Evolutionary conservation across 495 filamentous ascomycete genomes (phyloP), one percentile per base, ranked within the genome.

Genomic region (Viridothelium virens): DNA sequence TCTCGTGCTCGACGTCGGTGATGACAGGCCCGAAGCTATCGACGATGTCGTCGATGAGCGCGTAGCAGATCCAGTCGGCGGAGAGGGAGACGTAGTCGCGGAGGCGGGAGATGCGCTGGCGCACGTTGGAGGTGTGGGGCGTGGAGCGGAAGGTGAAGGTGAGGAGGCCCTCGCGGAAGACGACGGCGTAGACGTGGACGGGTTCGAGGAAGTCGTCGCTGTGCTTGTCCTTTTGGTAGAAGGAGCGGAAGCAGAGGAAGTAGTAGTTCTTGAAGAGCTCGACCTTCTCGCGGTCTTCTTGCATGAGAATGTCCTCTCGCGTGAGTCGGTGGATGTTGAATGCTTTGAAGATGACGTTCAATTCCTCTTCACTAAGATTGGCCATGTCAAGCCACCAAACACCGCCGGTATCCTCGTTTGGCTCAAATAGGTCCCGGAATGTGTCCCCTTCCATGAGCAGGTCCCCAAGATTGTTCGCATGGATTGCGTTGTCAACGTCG

Each of bases 61-160:
- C 94, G 72, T 98, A 98, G 78, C 95, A 98, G 67, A 98, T 93
- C 94, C 94, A 98, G 75, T 98, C 94, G 69, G 91, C 91, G 66
- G 90, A 93, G 44, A 98, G 81, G 16, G 90, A 86, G 66, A 97
- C 89, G 73, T 96, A 96, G 71, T 97, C 94, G 71, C 95, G 91
- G 67, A 98, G 81, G 74, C 89, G 89, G 2, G 91, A 88, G 72
- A 98, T 96, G 74, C 94, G 84, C 81, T 90, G 90, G 63, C 95
- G 86, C 56, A 97, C 94, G 71, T 92, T 91, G 25, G 86, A 81
- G 9, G 91, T 89, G 73, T 98, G 94, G 0, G 85, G 84, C 69
- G 91, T 95, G 41, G 86, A 86, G 25, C 85, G 83, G 74, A 95
- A 97, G 61, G 91, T 94, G 78, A 97, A 96, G 65, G 92, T 96